Evolutionary conservation across 768 basidiomycete species (phyloP), one percentile per base, ranked within the genome.

Genomic region (Epithele typhae): DNA sequence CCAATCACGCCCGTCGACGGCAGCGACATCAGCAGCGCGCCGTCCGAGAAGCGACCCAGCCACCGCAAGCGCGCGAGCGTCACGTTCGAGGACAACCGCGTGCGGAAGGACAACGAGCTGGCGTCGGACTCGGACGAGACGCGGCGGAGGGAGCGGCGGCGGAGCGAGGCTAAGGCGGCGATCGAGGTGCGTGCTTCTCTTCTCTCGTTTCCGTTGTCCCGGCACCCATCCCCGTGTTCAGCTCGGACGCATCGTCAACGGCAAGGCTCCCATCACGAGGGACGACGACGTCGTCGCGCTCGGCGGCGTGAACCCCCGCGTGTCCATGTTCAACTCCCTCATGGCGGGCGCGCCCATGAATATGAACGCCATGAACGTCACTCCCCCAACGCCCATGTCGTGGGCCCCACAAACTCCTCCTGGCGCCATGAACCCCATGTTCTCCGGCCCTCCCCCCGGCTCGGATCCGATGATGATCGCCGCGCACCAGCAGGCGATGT

Each of bases 171-270:
- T n/a, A 84, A 78, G 64, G 86, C 87, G 59, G 86, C 90, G 25
- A 86, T 91, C 60, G 87, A 92, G 81, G 90, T 92, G 43, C n/a
- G 77, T 43, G 21, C 34, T 22, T 25, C 42, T 21, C 17, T 18
- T 48, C 45, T 40, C 22, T 6, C 18, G 19, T 33, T 19, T n/a
- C 34, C 46, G 42, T 24, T 18, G 17, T 35, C 24, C 25, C 48
- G 49, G 15, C 49, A 33, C 37, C 34, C 30, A 46, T 45, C 39
- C 27, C n/a, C 25, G 48, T 52, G 45, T 27, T 37, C 57, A 92
- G 91, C 80, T 92, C 32, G 89, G 91, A n/a, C 88, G 90, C 52
- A 84, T 89, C 38, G 79, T 92, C 57, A 90, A 92, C 60, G 87
- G 90, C 5, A 79, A 73, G 25, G 82, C 80, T 15, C 83, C 86